These are phyloP conservation scores for Lepidium aucheri DNA, from an alignment of 345 rosid genomes.

Conservation along the genomic window DNA sequence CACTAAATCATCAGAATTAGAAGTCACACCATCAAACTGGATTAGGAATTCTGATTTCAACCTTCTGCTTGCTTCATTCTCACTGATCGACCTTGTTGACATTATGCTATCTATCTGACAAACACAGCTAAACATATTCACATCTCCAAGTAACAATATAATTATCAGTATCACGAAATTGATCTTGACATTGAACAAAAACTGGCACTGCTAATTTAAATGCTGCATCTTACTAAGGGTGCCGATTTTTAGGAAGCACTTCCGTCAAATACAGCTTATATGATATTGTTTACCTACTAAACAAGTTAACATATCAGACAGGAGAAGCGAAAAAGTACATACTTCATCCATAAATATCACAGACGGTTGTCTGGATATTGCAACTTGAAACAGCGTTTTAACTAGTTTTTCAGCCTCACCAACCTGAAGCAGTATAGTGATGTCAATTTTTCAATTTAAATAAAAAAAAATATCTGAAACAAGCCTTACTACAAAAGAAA, in stretches of 20 bases:
- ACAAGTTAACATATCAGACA: conserved; percentile 4
- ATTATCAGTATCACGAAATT: not conserved
- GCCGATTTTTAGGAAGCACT: not conserved
- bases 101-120: conserved; percentile 84
- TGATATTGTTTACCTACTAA: not conserved
- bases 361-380: conserved; percentile 87
- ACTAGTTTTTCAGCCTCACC: conserved; percentile 98
- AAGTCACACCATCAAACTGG: conserved; percentile 91
- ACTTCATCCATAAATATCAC: conserved; percentile 97
- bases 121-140: conserved; percentile 12
- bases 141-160: not conserved
- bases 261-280: not conserved
- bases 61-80: conserved; percentile 92
- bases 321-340: conserved; percentile 19
- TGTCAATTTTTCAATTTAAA: not conserved
- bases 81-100: conserved; percentile 79
- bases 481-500: not conserved
- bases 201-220: not conserved
- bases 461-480: not conserved
- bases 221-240: not conserved
- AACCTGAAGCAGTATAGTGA: conserved; percentile 41
- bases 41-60: conserved; percentile 92
- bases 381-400: conserved; percentile 82
- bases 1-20: conserved; percentile 74
- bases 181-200: not conserved